A percentile compares a stretch with the other conserved stretches of the same genome.
Evolutionary conservation across 2,329 filamentous ascomycete genomes (phyloP).

Genomic region (Passalora sequoiae): DNA sequence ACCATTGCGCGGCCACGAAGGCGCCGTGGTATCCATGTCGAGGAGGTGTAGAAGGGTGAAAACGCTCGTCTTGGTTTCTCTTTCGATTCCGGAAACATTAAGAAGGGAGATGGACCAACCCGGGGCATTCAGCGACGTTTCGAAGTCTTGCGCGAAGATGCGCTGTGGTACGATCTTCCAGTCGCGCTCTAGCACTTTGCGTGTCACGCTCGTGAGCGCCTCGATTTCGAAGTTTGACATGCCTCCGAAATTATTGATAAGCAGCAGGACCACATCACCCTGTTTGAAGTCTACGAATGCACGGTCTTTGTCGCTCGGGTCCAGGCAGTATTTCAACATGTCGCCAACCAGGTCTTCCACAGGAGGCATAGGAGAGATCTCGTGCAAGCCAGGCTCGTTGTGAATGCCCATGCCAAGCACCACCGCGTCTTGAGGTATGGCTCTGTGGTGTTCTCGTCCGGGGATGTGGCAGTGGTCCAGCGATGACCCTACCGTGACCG

Average conservation of each 20-base stretch:
- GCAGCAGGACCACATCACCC: constrained; percentile 42
- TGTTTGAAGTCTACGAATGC: constrained; percentile 47
- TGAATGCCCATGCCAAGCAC: constrained; percentile 45
- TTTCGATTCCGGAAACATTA: constrained; percentile 46
- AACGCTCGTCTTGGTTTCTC: constrained; percentile 36
- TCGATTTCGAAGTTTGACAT: constrained; percentile 47
- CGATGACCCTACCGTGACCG: constrained; percentile 49
- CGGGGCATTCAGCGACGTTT: constrained; percentile 52
- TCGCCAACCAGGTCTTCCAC: constrained; percentile 46
- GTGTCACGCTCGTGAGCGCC: constrained; percentile 42
- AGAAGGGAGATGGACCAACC: constrained; percentile 54
- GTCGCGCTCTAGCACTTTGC: constrained; percentile 39
- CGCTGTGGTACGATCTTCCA: constrained; percentile 47
- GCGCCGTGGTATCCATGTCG: constrained; percentile 48
- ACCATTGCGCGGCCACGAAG: constrained; percentile 49
- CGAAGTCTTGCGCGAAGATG: constrained; percentile 47
- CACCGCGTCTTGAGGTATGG: constrained; percentile 31
- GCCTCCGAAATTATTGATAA: constrained; percentile 49
- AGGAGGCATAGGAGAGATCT: constrained; percentile 45
- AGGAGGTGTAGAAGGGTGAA: constrained; percentile 45
- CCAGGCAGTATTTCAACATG: constrained; percentile 47
- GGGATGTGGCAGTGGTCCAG: constrained; percentile 52
- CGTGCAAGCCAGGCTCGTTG: constrained; percentile 43
- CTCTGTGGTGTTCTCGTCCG: constrained; percentile 47
- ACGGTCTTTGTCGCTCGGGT: constrained; percentile 45